A percentile compares a stretch with the other conserved stretches of the same genome.
phyloP scores from a whole-genome alignment of 345 rosid genomes.

The Tarenaya hassleriana region DNA sequence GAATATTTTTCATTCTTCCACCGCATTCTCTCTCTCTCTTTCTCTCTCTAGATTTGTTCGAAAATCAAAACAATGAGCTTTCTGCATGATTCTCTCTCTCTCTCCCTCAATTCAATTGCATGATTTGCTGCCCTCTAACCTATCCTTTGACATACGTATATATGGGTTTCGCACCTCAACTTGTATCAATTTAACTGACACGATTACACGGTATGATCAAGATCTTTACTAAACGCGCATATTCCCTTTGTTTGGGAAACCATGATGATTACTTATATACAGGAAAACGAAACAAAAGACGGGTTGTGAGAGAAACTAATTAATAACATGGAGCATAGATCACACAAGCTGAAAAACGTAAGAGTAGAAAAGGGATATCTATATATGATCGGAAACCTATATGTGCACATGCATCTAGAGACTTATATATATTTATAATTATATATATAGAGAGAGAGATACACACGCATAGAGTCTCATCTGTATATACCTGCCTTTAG shows the following conservation, averaged over 20 bases:
- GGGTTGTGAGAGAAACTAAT: background rate
- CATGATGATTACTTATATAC: no score
- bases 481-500: slow-evolving; percentile 24
- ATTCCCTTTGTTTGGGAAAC: no score
- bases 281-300: slow-evolving; percentile 6
- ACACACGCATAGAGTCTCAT: background rate
- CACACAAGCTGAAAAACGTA: slow-evolving; percentile 6
- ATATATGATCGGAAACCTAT: slow-evolving; percentile 7
- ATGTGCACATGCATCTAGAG: slow-evolving; percentile 11
- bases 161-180: slow-evolving; percentile 18
- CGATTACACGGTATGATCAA: slow-evolving; percentile 6
- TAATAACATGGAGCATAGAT: slow-evolving; percentile 6
- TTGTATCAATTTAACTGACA: slow-evolving; percentile 19
- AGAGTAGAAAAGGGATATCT: background rate
- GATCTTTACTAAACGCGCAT: slow-evolving; percentile 12
- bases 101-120: background rate
- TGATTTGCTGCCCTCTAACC: slow-evolving; percentile 8
- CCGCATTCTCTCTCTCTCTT: no score
- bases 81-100: background rate
- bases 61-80: no score
- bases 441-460: slow-evolving; percentile 3
- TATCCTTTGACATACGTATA: slow-evolving; percentile 3
- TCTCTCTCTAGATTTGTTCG: no score
- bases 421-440: slow-evolving; percentile 5
- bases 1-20: no score